A percentile compares a stretch with the other conserved stretches of the same genome.
Evolutionary conservation across 2,329 filamentous ascomycete genomes (phyloP).

Genomic region (Aspergillus piperis): DNA sequence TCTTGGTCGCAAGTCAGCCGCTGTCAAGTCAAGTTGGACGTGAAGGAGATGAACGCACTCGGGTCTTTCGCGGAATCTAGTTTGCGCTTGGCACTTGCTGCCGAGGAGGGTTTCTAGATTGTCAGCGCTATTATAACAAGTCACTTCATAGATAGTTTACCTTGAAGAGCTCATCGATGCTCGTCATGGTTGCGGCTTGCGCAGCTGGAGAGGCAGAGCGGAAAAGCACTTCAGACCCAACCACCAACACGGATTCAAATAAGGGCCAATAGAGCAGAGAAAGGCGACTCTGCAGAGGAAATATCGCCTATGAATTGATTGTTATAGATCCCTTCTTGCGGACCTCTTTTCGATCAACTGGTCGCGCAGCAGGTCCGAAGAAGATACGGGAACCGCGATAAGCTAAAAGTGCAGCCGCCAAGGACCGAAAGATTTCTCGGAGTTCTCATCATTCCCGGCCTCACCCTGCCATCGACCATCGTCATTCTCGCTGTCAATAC

Average conservation of each 20-base stretch:
- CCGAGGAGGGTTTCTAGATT: slow-evolving; percentile 50
- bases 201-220: slow-evolving; percentile 1
- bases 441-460: slow-evolving; percentile 9
- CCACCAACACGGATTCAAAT: neutral
- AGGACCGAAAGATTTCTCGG: slow-evolving; percentile 39
- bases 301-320: neutral
- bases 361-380: slow-evolving; percentile 20
- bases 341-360: slow-evolving; percentile 3
- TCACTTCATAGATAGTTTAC: slow-evolving; percentile 25
- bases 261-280: neutral
- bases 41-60: slow-evolving; percentile 35
- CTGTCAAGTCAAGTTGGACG: neutral
- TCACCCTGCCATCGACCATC: slow-evolving; percentile 14
- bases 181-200: slow-evolving; percentile 51
- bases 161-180: slow-evolving; percentile 64
- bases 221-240: neutral
- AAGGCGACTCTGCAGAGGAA: neutral
- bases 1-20: slow-evolving; percentile 35
- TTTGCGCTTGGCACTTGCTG: slow-evolving; percentile 58
- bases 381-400: slow-evolving; percentile 29
- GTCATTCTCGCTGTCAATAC: slow-evolving; percentile 1
- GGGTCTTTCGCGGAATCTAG: slow-evolving; percentile 57
- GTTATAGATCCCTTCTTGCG: neutral
- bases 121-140: slow-evolving; percentile 19
- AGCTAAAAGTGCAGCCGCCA: slow-evolving; percentile 39